These are phyloP conservation scores for Ruellia speciosa DNA, from an alignment of 305 asterid genomes.

Conservation along the genomic window DNA sequence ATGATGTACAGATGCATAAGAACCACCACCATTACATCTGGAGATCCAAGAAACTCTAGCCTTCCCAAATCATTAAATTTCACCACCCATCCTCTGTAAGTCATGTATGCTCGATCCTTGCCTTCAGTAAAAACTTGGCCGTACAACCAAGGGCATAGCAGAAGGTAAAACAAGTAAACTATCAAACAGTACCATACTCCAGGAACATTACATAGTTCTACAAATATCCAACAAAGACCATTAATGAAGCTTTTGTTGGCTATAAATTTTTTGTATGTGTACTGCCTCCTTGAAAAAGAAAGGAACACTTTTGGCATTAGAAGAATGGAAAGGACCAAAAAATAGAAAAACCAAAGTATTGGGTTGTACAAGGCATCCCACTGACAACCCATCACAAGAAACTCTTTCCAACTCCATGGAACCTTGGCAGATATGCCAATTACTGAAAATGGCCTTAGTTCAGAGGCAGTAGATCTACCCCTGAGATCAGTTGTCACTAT, in stretches of 20 bases:
- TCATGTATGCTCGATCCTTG: constrained; percentile 64
- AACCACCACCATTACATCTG: constrained; percentile 87
- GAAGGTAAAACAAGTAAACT: constrained; percentile 69
- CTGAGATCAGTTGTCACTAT: constrained; percentile 56
- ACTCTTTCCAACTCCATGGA: constrained; percentile 71
- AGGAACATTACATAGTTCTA: constrained; percentile 44
- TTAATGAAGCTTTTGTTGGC: constrained; percentile 41
- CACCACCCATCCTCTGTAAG: constrained; percentile 76
- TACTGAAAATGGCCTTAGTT: constrained; percentile 74
- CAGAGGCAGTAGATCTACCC: constrained; percentile 52
- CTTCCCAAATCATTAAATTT: constrained; percentile 24
- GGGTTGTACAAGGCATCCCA: constrained; percentile 78
- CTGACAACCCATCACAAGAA: constrained; percentile 91
- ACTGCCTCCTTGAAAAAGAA: constrained; percentile 34
- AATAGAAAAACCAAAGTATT: constrained; percentile 47
- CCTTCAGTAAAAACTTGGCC: constrained; percentile 57
- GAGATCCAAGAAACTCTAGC: constrained; percentile 58
- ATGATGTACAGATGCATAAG: constrained; percentile 67
- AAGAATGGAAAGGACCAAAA: constrained; percentile 35
- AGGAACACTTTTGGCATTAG: constrained; percentile 52
- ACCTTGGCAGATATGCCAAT: constrained; percentile 49
- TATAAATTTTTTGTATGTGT: constrained; percentile 38
- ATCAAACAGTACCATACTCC: constrained; percentile 38
- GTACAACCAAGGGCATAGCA: constrained; percentile 73
- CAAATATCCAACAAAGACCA: constrained; percentile 45